Evolutionary conservation across 2,329 filamentous ascomycete species (phyloP), one percentile per base, ranked within the genome.

Genomic region (Colletotrichum zoysiae): DNA sequence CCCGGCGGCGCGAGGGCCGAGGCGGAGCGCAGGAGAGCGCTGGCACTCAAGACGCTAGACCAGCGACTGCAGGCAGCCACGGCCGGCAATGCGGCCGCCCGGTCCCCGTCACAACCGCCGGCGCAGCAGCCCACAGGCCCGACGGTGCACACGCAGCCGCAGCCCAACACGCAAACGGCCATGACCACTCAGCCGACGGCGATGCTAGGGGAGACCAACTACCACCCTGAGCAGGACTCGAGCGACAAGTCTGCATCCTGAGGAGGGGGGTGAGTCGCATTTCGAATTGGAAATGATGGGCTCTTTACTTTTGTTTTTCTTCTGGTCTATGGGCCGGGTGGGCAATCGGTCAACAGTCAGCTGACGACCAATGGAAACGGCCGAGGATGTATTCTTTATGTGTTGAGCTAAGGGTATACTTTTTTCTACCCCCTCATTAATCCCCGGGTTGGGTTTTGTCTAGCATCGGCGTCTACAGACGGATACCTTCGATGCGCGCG

Each of bases 21-120:
- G 82, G 95, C 95, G 0, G 96, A 98, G 84, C 86, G 96, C 75
- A 89, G 96, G 79, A 89, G 96, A 75, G 95, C 95, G 0, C 84
- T 99, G 75, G 96, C 96, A 1, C 86, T 99, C 67, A 95, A 95
- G 79, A 95, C 95, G 4, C 84, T 99, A 66, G 96, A 99, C 81
- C 95, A 98, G 83, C 88, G 96, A 74, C 85, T 99, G 64, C 93
- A 96, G 81, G 93, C 94, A n/a, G 94, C 95, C 4, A 92, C 93
- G 20, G 86, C 86, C 44, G 87, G 82, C 71, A 83, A 87, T 58
- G 80, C 84, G 38, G 78, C 86, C 53, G 23, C 65, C 16, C 81
- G 82, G 70, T 75, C 79, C 69, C 76, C 78, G 7, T 78, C 80
- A 16, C 79, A 78, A 69, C 79, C 81, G 56, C 86, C 86, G 5